These are phyloP conservation scores for Tetratostichococcus sp. DNA, from an alignment of 139 green algal species.

Conservation along the genomic window DNA sequence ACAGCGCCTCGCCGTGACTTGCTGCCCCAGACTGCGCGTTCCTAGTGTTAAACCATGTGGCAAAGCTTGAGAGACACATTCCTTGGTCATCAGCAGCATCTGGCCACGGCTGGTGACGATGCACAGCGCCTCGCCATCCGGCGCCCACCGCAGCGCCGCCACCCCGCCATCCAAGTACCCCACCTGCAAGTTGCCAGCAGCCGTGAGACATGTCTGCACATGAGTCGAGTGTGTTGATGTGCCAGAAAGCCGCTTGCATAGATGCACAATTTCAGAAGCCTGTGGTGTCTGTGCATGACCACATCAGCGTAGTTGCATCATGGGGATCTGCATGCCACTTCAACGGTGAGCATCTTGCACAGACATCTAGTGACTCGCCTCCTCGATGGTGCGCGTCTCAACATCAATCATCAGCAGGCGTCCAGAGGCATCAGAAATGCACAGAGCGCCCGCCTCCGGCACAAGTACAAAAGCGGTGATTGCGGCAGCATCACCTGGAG, in stretches of 20 bases:
- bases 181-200: constrained; percentile 27
- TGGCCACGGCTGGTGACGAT: constrained; percentile 47
- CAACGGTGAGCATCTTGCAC: too few species aligned
- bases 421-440: constrained; percentile 41
- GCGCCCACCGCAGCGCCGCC: constrained; percentile 56
- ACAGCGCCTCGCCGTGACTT: constrained; percentile 68
- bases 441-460: constrained; percentile 55
- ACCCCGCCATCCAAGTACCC: constrained; percentile 63
- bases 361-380: too few species aligned
- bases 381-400: neutral
- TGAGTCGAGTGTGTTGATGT: too few species aligned
- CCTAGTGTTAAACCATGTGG: too few species aligned
- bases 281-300: neutral
- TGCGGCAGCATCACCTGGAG: neutral
- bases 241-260: too few species aligned
- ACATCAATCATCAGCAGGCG: constrained; percentile 54
- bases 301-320: too few species aligned
- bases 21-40: too few species aligned
- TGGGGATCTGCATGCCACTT: too few species aligned
- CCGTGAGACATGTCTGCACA: neutral
- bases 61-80: too few species aligned
- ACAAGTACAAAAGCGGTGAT: constrained; percentile 25
- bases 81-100: constrained; percentile 76
- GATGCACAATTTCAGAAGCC: too few species aligned
- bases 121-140: constrained; percentile 76